phyloP scores from a whole-genome alignment of 2,329 filamentous ascomycete species.

The Davidsoniella neocaledoniae region DNA sequence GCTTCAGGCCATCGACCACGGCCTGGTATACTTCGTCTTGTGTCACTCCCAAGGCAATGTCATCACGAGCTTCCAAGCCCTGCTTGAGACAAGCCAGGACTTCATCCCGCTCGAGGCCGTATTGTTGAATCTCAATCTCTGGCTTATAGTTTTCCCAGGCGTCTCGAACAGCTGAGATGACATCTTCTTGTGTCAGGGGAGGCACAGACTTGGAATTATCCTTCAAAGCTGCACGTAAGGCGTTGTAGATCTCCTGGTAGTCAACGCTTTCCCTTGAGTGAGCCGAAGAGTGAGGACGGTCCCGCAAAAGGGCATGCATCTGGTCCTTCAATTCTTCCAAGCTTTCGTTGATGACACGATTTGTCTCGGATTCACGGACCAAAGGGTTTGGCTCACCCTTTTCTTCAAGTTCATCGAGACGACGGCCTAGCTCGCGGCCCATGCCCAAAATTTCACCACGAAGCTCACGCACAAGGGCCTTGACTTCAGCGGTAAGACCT shows the following conservation, averaged over 20 bases:
- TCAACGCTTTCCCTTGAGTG: conserved; percentile 48
- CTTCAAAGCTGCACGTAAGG: conserved; percentile 58
- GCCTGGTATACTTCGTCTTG: conserved; percentile 74
- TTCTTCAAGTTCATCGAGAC: conserved; percentile 52
- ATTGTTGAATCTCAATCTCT: conserved; percentile 77
- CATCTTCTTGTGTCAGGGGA: conserved; percentile 57
- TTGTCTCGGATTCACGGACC: conserved; percentile 26
- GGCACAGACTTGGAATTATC: conserved; percentile 35
- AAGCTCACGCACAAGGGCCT: conserved; percentile 74
- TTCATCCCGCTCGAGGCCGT: conserved; percentile 79
- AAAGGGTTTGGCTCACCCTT: neutral
- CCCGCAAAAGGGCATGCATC: conserved; percentile 61
- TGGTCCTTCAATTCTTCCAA: conserved; percentile 71
- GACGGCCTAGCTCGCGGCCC: conserved; percentile 76
- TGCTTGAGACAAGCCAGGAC: conserved; percentile 74
- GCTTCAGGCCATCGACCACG: conserved; percentile 69
- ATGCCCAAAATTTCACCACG: conserved; percentile 87
- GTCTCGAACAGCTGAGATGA: conserved; percentile 72
- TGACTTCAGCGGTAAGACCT: conserved; percentile 80
- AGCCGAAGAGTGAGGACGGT: conserved; percentile 50
- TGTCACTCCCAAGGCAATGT: conserved; percentile 42
- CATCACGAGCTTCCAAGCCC: conserved; percentile 60
- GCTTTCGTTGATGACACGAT: conserved; percentile 61
- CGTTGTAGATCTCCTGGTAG: conserved; percentile 72
- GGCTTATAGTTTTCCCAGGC: conserved; percentile 92